Evolutionary conservation across 2,329 filamentous ascomycete genomes (phyloP).

Genomic region (Myriosclerotinia scirpicola): DNA sequence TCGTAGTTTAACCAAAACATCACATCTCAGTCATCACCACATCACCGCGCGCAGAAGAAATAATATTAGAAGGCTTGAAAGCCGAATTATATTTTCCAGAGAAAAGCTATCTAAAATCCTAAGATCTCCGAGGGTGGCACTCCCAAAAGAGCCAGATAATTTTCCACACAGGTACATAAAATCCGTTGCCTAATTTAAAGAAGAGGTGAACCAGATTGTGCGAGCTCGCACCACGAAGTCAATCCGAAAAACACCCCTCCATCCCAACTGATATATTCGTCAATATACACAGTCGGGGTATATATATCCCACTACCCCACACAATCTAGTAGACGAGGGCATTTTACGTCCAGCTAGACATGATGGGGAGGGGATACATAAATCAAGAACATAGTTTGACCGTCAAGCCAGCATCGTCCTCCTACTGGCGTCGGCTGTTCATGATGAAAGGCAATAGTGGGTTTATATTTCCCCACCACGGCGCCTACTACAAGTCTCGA

Average conservation of each 20-base stretch:
- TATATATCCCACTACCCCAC: neutral
- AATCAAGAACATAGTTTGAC: neutral
- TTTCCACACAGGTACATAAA: neutral
- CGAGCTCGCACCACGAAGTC: conserved; percentile 18
- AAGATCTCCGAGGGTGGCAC: neutral
- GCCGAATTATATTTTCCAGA: neutral
- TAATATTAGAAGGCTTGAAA: neutral
- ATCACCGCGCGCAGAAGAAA: neutral
- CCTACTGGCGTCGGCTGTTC: neutral
- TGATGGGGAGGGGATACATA: neutral
- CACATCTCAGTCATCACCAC: neutral
- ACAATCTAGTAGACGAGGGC: too few species aligned
- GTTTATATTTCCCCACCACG: neutral
- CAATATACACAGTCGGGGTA: neutral
- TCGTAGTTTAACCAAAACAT: too few species aligned
- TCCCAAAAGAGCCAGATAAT: neutral
- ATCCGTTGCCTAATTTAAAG: neutral
- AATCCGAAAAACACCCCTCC: conserved; percentile 14
- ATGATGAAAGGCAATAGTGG: neutral
- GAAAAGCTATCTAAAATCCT: neutral
- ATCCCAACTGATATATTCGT: neutral
- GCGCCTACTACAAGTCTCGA: neutral
- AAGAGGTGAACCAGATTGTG: conserved; percentile 16
- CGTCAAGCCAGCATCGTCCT: neutral
- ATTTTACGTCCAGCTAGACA: too few species aligned